A percentile compares a stretch with the other conserved stretches of the same genome.
phyloP scores from a whole-genome alignment of 2,329 filamentous ascomycete genomes.

The Magnaporthiopsis poae region DNA sequence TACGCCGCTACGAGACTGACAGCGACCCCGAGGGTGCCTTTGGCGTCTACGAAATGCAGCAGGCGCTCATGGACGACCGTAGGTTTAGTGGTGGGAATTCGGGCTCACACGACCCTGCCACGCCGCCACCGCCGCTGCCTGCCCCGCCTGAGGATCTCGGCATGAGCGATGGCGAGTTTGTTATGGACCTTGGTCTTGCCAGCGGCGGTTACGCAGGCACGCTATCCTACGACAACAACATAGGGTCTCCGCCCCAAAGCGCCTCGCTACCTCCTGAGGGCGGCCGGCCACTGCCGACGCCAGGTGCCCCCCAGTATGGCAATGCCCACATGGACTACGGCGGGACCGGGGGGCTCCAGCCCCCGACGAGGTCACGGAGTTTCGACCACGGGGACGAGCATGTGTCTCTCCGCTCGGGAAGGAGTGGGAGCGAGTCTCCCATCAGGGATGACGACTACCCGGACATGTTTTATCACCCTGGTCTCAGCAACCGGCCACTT shows the following conservation, averaged over 20 bases:
- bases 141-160: constrained; percentile 39
- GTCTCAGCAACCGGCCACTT: constrained; percentile 56
- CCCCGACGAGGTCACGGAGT: constrained; percentile 65
- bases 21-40: constrained; percentile 82
- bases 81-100: constrained; percentile 42
- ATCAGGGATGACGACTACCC: constrained; percentile 61
- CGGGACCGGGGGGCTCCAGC: constrained; percentile 79
- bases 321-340: constrained; percentile 73
- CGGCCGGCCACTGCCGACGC: constrained; percentile 39
- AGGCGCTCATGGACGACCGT: constrained; percentile 71
- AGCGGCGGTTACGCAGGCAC: constrained; percentile 58
- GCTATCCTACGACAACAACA: constrained; percentile 39
- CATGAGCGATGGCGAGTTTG: constrained; percentile 65
- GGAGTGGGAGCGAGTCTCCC: constrained; percentile 56
- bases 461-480: constrained; percentile 90
- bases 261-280: constrained; percentile 30
- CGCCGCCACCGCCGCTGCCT: constrained; percentile 26
- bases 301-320: constrained; percentile 30
- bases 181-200: constrained; percentile 64
- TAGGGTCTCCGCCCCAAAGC: constrained; percentile 31
- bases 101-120: neutral
- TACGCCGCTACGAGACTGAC: constrained; percentile 55
- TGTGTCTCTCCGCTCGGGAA: constrained; percentile 45
- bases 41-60: constrained; percentile 71
- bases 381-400: constrained; percentile 84